Evolutionary conservation across 2,329 filamentous ascomycete species (phyloP), one percentile per base, ranked within the genome.

Genomic region (Tolypocladium ophioglossoides): DNA sequence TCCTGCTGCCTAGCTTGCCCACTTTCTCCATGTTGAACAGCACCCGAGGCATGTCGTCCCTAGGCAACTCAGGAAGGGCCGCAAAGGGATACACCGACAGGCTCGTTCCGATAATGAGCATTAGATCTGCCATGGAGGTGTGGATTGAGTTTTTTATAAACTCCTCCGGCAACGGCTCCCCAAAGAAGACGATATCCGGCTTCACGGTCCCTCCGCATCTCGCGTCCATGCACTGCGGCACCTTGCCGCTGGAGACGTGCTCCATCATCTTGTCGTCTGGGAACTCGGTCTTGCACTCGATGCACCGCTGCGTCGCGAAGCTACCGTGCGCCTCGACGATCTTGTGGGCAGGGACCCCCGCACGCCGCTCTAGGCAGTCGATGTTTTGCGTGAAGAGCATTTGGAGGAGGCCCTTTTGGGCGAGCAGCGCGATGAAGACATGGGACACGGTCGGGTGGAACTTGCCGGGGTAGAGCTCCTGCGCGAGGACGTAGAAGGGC

Each of bases 381-480:
- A 99, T 97, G 66, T 99, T 99, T 67, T 99, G 94, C 0, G 94
- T 96, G 70, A 97, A 99, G 52, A 94, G 81, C 75, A 91, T 94
- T 60, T 86, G 74, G 27, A 99, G 74, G 41, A 92, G 74, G 4
- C 82, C 83, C 71, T 95, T 96, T 56, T 84, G 76, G 55, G 91
- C 80, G 18, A 97, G 82, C 27, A 99, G 76, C 16, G 83, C 79
- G 63, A 99, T 85, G 70, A 99, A 99, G 38, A 83, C 86, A 71
- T 99, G 94, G 2, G 91, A 87, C 53, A 97, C 77, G 1, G 94
- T 99, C 0, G 94, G 94, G 53, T 85, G 79, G 73, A 88, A 96
- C 63, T 86, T 87, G 20, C 91, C 92, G 0, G 94, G 94, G 65
- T 96, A 95, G 4, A 99, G 79, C 71, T 97, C 94, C 63, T 87